Conservation (phyloP, 768 basidiomycete genomes). For the Coprinellus micaceus region DNA sequence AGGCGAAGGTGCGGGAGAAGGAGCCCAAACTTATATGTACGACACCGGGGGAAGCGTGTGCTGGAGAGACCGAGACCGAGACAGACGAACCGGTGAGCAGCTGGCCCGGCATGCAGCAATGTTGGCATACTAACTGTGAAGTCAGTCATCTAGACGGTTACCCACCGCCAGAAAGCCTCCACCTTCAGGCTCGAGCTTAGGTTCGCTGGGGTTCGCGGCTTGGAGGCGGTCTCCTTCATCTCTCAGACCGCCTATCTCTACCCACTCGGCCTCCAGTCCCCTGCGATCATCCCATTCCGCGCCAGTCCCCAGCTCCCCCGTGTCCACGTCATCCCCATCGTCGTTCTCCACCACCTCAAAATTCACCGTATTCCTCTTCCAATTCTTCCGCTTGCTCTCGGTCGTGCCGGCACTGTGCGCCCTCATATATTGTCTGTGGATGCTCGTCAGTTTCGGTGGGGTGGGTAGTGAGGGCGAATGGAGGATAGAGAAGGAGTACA, state of each 20-base stretch:
- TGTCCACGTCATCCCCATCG: background rate
- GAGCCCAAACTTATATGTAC: slow-evolving; percentile 55
- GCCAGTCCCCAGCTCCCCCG: background rate
- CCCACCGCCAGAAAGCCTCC: slow-evolving; percentile 54
- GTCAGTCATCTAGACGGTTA: too few relatives aligned
- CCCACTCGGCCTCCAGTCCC: background rate
- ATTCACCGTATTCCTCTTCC: slow-evolving; percentile 63
- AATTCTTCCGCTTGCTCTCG: slow-evolving; percentile 64
- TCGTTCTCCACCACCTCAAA: slow-evolving; percentile 35
- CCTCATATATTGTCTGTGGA: slow-evolving; percentile 57
- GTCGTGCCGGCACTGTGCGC: slow-evolving; percentile 72
- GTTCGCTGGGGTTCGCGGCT: background rate
- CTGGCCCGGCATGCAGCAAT: slow-evolving; percentile 4
- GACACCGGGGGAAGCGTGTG: slow-evolving; percentile 52
- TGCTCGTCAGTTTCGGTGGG: slow-evolving; percentile 28
- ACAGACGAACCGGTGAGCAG: slow-evolving; percentile 69
- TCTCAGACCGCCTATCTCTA: background rate
- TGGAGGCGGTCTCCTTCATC: background rate
- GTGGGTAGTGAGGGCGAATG: background rate
- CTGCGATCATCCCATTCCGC: background rate
- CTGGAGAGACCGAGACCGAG: slow-evolving; percentile 79
- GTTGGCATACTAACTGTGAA: too few relatives aligned
- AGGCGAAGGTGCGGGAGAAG: slow-evolving; percentile 6
- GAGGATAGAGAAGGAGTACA: background rate
- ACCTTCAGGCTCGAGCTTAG: background rate